These are phyloP conservation scores for Metrosideros polymorpha DNA, from an alignment of 441 rosid species.

Conservation along the genomic window DNA sequence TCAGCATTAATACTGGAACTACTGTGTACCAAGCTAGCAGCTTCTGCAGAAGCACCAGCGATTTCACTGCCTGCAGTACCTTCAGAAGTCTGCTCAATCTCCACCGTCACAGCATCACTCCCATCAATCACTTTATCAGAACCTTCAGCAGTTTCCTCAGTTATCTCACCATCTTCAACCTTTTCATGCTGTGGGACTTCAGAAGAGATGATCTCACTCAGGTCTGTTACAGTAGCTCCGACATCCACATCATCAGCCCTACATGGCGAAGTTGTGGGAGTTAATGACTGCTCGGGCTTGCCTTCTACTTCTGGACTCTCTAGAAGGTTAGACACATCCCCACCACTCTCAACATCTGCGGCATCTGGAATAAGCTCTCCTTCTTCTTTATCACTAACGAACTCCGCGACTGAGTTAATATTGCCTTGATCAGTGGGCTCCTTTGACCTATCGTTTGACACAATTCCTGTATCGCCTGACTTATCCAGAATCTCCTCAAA, in stretches of 20 bases:
- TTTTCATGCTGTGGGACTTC: slow-evolving; percentile 56
- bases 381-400: slow-evolving; percentile 77
- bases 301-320: slow-evolving; percentile 50
- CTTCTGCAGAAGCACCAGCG: slow-evolving; percentile 13
- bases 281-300: slow-evolving; percentile 25
- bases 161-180: slow-evolving; percentile 55
- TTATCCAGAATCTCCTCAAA: slow-evolving; percentile 40
- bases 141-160: slow-evolving; percentile 42
- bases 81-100: slow-evolving; percentile 34
- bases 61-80: slow-evolving; percentile 6
- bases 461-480: slow-evolving; percentile 33
- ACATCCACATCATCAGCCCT: slow-evolving; percentile 42
- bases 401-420: slow-evolving; percentile 30
- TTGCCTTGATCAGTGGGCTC: slow-evolving; percentile 44
- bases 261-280: slow-evolving; percentile 60
- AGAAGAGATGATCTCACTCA: slow-evolving; percentile 29
- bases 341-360: slow-evolving; percentile 48
- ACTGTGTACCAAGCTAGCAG: slow-evolving; percentile 18
- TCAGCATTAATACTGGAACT: slow-evolving; percentile 26
- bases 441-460: slow-evolving; percentile 34
- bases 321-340: slow-evolving; percentile 23
- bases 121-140: slow-evolving; percentile 47
- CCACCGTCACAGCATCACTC: slow-evolving; percentile 29
- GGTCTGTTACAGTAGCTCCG: slow-evolving; percentile 27
- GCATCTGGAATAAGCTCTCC: slow-evolving; percentile 66